Evolutionary conservation across 2,329 filamentous ascomycete species (phyloP).

Genomic region (Cercospora canescens): DNA sequence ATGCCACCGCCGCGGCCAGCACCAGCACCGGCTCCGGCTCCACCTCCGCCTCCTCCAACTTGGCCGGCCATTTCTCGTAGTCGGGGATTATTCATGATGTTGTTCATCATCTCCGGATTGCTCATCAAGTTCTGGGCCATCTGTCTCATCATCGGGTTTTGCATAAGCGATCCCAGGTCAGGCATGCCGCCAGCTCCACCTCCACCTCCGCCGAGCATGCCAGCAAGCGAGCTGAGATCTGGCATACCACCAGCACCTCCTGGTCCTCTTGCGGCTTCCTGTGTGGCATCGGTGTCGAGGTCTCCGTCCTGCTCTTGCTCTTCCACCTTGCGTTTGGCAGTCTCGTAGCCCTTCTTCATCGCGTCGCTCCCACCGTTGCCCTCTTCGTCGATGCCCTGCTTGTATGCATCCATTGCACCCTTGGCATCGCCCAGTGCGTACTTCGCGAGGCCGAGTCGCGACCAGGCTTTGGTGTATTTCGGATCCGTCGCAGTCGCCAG

Average conservation of each 20-base stretch:
- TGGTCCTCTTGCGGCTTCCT: slow-evolving; percentile 30
- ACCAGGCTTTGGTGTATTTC: slow-evolving; percentile 97
- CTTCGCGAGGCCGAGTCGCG: slow-evolving; percentile 82
- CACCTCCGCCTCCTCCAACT: slow-evolving; percentile 60
- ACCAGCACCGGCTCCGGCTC: no score
- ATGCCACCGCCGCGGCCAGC: no score
- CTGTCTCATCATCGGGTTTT: slow-evolving; percentile 95
- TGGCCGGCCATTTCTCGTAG: slow-evolving; percentile 83
- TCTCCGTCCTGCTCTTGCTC: slow-evolving; percentile 61
- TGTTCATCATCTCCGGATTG: slow-evolving; percentile 89
- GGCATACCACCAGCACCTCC: slow-evolving; percentile 43
- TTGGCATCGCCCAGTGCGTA: slow-evolving; percentile 90
- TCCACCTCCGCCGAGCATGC: slow-evolving; percentile 58
- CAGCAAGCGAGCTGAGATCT: slow-evolving; percentile 42
- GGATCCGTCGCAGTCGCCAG: slow-evolving; percentile 85
- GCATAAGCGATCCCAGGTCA: slow-evolving; percentile 85
- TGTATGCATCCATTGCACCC: slow-evolving; percentile 92
- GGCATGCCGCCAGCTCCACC: slow-evolving; percentile 78
- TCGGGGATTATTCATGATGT: slow-evolving; percentile 91
- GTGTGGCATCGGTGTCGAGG: slow-evolving; percentile 40
- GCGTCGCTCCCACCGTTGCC: slow-evolving; percentile 92
- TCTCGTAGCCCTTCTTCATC: slow-evolving; percentile 97
- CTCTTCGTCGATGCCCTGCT: slow-evolving; percentile 88
- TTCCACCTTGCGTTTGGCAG: slow-evolving; percentile 81
- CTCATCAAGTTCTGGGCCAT: slow-evolving; percentile 98